A percentile compares a stretch with the other conserved stretches of the same genome.
phyloP scores from a whole-genome alignment of 805 yeast species.

The Schizosaccharomyces osmophilus region DNA sequence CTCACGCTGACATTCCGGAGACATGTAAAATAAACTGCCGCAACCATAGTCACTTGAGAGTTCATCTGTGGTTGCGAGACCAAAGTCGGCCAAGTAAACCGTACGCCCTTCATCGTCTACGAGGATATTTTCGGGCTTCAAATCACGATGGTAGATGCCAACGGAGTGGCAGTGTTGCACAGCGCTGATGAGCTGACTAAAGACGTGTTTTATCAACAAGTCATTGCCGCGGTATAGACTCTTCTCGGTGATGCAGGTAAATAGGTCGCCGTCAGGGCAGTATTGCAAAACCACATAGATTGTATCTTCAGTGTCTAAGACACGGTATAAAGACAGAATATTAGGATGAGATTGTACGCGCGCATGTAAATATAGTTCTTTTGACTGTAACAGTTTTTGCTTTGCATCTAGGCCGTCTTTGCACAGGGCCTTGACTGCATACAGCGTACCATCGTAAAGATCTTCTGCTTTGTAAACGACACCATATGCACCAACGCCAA shows the following conservation, averaged over 20 bases:
- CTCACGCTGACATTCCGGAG: conserved; percentile 33
- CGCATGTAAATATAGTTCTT: conserved; percentile 49
- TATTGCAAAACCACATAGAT: conserved; percentile 66
- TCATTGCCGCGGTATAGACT: conserved; percentile 25
- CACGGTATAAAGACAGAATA: conserved; percentile 50
- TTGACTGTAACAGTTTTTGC: conserved; percentile 6
- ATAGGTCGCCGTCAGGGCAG: conserved; percentile 64
- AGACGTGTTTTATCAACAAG: conserved; percentile 28
- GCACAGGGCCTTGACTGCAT: conserved; percentile 48
- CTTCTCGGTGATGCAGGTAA: conserved; percentile 59
- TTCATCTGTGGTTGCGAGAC: conserved; percentile 45
- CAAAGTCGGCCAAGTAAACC: conserved; percentile 63
- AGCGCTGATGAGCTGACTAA: conserved; percentile 60
- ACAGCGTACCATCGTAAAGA: conserved; percentile 22
- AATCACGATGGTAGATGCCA: conserved; percentile 77
- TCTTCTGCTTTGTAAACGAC: conserved; percentile 47
- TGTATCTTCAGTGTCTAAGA: conserved; percentile 28
- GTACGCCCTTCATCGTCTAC: conserved; percentile 31
- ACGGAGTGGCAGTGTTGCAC: conserved; percentile 58
- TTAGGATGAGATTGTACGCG: conserved; percentile 58
- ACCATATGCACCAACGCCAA: conserved; percentile 72
- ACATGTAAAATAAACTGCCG: conserved; percentile 79
- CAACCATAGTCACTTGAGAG: conserved; percentile 52
- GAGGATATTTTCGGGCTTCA: conserved; percentile 83
- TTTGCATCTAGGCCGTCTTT: conserved; percentile 10